Evolutionary conservation across 2,329 filamentous ascomycete species (phyloP), one percentile per base, ranked within the genome.

Genomic region (Aspergillus nomiae): DNA sequence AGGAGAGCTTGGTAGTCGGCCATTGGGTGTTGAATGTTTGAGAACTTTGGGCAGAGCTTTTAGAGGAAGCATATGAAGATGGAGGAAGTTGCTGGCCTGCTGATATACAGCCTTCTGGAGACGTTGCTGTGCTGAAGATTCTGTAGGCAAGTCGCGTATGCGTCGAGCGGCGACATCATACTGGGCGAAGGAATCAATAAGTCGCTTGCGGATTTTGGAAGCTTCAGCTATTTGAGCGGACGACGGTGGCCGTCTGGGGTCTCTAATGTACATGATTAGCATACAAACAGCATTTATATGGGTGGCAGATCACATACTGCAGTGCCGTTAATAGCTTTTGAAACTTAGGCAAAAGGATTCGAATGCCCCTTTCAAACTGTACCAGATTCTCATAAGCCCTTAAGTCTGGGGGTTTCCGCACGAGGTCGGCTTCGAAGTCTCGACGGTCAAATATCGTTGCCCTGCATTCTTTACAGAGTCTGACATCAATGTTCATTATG

Each of bases 391-490:
- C 90, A 76, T 96, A 97, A 0, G 91, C 88, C 43, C 90, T 88
- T 71, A 94, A 89, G 70, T 94, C 90, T 2, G 90, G 85, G 0
- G 91, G 89, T 66, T 89, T 90, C 57, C 87, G 83, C 1, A 84
- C 80, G 4, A 92, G 77, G 11, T 92, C 90, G 10, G 87, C 86
- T 28, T 87, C 82, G 73, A 97, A 97, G 73, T 97, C 93, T 43
- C 89, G 86, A 70, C 90, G 89, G 57, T 86, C 86, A 76, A 92
- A 92, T 24, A 92, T 78, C 0, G 87, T 91, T 36, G 85, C 80
- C 67, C 86, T 92, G 81, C 95, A 99, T 61, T 96, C 92, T 71
- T 90, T 91, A 78, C 95, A 99, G 86, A 99, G 94, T 48, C 95
- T 88, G 19, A 99, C 83, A 73, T 97, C 92, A 50, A 98, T 79